These are phyloP conservation scores for Mucor sp. DNA, from an alignment of 371 early-diverging fungal genomes.

Conservation along the genomic window DNA sequence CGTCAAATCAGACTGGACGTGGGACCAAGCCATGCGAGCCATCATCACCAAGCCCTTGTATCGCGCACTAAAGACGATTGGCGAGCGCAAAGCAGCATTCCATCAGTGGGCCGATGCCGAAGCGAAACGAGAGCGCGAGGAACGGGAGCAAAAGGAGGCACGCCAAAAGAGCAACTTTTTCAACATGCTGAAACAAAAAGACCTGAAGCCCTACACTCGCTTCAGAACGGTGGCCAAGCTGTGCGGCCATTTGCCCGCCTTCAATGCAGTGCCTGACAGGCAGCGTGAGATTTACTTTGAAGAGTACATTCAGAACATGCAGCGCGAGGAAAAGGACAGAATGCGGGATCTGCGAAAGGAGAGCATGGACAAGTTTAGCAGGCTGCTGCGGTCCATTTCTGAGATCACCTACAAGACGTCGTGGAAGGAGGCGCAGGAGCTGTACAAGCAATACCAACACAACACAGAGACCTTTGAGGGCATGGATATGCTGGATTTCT, in stretches of 20 bases:
- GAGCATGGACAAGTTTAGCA: conserved; percentile 64
- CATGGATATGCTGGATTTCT: conserved; percentile 82
- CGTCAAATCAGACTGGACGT: conserved; percentile 82
- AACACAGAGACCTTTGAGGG: conserved; percentile 58
- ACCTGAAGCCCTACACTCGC: conserved; percentile 45
- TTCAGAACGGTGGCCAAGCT: conserved; percentile 56
- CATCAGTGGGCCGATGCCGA: conserved; percentile 65
- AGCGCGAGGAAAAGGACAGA: conserved; percentile 65
- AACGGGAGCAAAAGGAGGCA: conserved; percentile 41
- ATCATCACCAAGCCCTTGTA: conserved; percentile 84
- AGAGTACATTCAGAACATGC: conserved; percentile 63
- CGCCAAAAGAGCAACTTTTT: conserved; percentile 47
- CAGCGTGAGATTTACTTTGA: conserved; percentile 64
- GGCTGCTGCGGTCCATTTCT: conserved; percentile 58
- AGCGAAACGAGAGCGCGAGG: conserved; percentile 57
- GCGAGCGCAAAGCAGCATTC: conserved; percentile 83
- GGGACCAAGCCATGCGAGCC: conserved; percentile 91
- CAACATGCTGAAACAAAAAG: conserved; percentile 43
- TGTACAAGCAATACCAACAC: conserved; percentile 49
- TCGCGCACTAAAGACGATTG: conserved; percentile 77
- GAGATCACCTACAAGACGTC: conserved; percentile 68
- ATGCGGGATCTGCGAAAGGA: conserved; percentile 63
- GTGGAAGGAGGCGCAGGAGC: conserved; percentile 68
- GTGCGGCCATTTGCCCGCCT: conserved; percentile 50
- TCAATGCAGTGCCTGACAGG: conserved; percentile 48